A percentile compares a stretch with the other conserved stretches of the same genome.
Evolutionary conservation across 164 flowering plant species (phyloP).

Genomic region (Chimonanthus praecox): DNA sequence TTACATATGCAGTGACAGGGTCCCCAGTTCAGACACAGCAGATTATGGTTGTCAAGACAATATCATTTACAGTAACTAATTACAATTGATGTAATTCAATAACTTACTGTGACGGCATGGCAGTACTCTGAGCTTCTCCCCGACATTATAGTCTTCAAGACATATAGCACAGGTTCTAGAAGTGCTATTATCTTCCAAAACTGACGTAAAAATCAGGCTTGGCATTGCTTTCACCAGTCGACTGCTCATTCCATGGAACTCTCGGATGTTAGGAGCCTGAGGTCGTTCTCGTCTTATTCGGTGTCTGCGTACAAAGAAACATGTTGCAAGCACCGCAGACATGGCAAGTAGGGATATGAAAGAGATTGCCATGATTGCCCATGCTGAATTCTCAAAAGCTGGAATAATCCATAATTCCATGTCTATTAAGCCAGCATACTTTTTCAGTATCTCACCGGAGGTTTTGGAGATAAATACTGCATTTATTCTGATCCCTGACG

Average conservation of each 20-base stretch:
- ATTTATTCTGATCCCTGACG: conserved; percentile 74
- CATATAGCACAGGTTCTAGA: conserved; percentile 91
- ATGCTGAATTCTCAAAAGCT: conserved; percentile 76
- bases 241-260: conserved; percentile 93
- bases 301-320: conserved; percentile 88
- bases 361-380: conserved; percentile 94
- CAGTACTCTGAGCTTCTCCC: conserved; percentile 84
- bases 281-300: conserved; percentile 71
- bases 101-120: conserved; percentile 89
- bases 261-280: conserved; percentile 45
- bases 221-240: conserved; percentile 95
- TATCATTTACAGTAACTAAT: not conserved
- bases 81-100: not conserved
- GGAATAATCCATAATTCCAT: conserved; percentile 71
- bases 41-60: not conserved
- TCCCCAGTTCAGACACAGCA: no score
- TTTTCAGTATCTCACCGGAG: conserved; percentile 54
- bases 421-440: conserved; percentile 42
- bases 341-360: conserved; percentile 87
- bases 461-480: conserved; percentile 75
- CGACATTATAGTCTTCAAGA: conserved; percentile 88
- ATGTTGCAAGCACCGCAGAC: conserved; percentile 87
- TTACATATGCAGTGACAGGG: no score
- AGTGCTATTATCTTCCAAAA: conserved; percentile 76
- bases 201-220: conserved; percentile 79